A percentile compares a stretch with the other conserved stretches of the same genome.
These are phyloP conservation scores for Ceriops decandra DNA, from an alignment of 345 rosid species.

Conservation along the genomic window DNA sequence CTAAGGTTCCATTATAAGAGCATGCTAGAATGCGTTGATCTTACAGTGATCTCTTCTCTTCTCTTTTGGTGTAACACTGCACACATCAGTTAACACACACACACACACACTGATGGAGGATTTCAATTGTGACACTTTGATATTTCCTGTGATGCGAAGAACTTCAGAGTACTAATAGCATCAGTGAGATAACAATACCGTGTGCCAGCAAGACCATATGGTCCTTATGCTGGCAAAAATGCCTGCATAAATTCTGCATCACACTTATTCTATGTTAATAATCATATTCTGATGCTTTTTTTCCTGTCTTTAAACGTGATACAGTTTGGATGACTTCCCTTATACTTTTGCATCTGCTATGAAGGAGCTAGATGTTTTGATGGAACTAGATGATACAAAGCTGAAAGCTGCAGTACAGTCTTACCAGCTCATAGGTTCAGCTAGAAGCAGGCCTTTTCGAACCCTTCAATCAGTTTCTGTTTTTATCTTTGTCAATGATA, in stretches of 20 bases:
- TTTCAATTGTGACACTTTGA: neutral
- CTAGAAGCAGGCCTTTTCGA: constrained; percentile 64
- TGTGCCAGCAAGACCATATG: neutral
- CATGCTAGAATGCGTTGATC: neutral
- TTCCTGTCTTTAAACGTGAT: constrained; percentile 4
- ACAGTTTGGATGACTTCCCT: constrained; percentile 68
- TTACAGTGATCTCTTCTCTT: neutral
- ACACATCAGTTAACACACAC: neutral
- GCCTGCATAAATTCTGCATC: neutral
- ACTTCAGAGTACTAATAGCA: no score
- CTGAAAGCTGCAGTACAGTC: constrained; percentile 51
- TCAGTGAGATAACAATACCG: no score
- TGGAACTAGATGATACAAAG: constrained; percentile 49
- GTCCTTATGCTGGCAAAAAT: neutral
- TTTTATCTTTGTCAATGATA: constrained; percentile 56
- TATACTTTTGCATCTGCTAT: constrained; percentile 57
- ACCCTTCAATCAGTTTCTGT: constrained; percentile 62
- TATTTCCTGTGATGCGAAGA: no score
- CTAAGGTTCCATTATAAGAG: neutral
- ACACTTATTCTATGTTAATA: no score
- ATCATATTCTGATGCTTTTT: constrained; percentile 20
- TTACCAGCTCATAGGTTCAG: constrained; percentile 54
- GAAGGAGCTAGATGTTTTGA: constrained; percentile 49
- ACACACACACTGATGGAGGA: neutral
- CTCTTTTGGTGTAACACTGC: neutral